A percentile compares a stretch with the other conserved stretches of the same genome.
Evolutionary conservation across 176 grass and related monocot species (phyloP).

Genomic region (Stipa capillata): DNA sequence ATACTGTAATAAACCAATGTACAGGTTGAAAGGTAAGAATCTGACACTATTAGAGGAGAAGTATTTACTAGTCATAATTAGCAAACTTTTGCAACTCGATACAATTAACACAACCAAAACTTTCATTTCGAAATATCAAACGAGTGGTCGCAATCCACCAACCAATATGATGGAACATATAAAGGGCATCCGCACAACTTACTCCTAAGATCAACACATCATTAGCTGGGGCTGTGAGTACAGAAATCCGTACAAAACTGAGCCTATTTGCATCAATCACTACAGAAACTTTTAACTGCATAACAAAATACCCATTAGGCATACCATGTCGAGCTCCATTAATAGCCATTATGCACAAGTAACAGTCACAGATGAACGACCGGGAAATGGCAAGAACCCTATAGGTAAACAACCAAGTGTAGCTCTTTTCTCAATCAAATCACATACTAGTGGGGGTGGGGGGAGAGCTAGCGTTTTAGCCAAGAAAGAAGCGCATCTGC

Average conservation of each 20-base stretch:
- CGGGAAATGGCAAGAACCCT: conserved; percentile 12
- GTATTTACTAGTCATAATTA: neutral
- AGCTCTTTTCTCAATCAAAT: neutral
- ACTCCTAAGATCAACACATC: neutral
- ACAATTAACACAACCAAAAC: neutral
- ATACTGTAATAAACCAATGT: neutral
- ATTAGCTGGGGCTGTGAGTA: neutral
- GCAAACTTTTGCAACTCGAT: neutral
- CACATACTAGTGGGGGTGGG: no score
- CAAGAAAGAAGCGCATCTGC: neutral
- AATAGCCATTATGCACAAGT: neutral
- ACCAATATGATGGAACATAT: neutral
- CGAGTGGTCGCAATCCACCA: neutral
- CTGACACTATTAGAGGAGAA: neutral
- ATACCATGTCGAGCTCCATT: neutral
- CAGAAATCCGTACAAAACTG: neutral
- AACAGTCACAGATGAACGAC: neutral
- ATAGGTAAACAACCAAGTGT: neutral
- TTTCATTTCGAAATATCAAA: neutral
- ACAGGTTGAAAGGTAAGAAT: neutral
- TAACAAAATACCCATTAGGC: neutral
- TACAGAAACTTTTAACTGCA: neutral
- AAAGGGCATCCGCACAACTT: neutral
- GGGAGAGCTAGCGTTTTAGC: neutral
- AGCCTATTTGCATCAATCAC: neutral